Percentiles rank a stretch among this genome's conserved stretches.
Conservation (phyloP, 305 asterid species). For the Ajuga reptans region DNA sequence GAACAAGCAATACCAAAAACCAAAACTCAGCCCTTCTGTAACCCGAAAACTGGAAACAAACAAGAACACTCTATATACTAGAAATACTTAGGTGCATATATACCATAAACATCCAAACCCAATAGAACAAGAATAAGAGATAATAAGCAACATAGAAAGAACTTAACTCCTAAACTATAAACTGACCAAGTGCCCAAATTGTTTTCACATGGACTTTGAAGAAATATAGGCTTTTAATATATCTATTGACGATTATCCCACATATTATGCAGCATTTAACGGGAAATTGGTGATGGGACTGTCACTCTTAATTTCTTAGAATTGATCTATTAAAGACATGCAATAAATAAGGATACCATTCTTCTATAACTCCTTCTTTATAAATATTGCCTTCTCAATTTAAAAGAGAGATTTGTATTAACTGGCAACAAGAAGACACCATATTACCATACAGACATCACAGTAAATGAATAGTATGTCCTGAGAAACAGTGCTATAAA, state of each 20-base stretch:
- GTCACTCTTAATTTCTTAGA: background rate
- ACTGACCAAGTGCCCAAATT: background rate
- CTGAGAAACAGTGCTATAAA: background rate
- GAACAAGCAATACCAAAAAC: background rate
- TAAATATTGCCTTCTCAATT: too few species aligned
- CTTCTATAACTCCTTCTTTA: background rate
- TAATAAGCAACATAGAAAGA: background rate
- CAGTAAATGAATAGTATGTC: background rate
- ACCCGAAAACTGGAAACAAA: slow-evolving; percentile 3
- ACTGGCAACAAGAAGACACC: too few species aligned
- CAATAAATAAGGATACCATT: background rate
- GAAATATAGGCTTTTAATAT: background rate
- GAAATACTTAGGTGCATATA: background rate
- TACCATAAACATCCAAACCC: slow-evolving; percentile 1
- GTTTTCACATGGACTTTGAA: background rate
- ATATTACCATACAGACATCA: background rate
- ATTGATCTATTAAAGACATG: background rate
- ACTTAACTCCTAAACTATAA: background rate
- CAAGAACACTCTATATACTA: background rate
- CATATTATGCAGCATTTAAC: background rate
- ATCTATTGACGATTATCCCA: background rate
- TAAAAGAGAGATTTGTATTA: too few species aligned
- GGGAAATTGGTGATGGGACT: background rate
- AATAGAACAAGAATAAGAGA: background rate
- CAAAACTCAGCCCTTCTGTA: slow-evolving; percentile 8